Evolutionary conservation across 192 early-diverging fungal species (phyloP).

Genomic region (Jimgerdemannia flammicorona): DNA sequence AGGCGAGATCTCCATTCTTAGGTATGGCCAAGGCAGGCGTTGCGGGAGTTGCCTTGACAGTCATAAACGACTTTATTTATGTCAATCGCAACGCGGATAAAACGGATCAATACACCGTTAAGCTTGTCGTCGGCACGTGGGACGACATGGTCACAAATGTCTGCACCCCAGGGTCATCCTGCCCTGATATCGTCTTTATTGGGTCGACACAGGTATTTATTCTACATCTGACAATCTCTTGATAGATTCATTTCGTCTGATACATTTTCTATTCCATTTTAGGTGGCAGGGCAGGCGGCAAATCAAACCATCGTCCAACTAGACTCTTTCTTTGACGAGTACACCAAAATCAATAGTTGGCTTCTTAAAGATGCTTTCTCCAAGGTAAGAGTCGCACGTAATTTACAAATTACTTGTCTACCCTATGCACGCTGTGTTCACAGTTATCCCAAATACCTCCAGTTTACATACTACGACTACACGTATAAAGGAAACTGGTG

Average conservation of each 20-base stretch:
- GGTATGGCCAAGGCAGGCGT: background rate
- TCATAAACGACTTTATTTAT: conserved; percentile 5
- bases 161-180: background rate
- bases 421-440: too few relatives aligned
- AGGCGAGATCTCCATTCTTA: conserved; percentile 6
- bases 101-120: conserved; percentile 4
- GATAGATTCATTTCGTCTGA: background rate
- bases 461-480: conserved; percentile 16
- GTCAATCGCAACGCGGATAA: conserved; percentile 6
- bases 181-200: conserved; percentile 13
- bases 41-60: background rate
- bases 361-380: conserved; percentile 4
- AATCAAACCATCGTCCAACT: conserved; percentile 1
- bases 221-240: background rate
- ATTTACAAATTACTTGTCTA: background rate
- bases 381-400: background rate
- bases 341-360: conserved; percentile 3
- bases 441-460: background rate
- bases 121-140: conserved; percentile 5
- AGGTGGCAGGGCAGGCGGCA: conserved; percentile 10
- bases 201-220: conserved; percentile 13
- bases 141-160: conserved; percentile 1
- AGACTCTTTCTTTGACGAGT: conserved; percentile 8
- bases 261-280: background rate
- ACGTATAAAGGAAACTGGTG: conserved; percentile 11